phyloP scores from a whole-genome alignment of 495 filamentous ascomycete species.

The Lophium mytilinum region DNA sequence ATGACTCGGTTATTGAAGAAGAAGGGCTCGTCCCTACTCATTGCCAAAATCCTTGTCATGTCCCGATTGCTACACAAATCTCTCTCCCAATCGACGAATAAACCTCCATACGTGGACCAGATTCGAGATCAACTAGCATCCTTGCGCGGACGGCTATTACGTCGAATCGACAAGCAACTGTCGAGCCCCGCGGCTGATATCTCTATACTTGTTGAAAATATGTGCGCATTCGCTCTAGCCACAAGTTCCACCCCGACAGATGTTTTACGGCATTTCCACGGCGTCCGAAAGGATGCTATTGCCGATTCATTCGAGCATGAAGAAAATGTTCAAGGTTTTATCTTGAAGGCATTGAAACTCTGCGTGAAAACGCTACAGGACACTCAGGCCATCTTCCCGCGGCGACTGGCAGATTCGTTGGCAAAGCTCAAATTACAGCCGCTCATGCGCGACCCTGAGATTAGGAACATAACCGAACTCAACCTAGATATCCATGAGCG shows the following conservation, averaged over 20 bases:
- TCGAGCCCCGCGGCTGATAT: conserved; percentile 42
- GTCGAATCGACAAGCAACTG: conserved; percentile 60
- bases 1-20: conserved; percentile 50
- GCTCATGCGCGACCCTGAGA: conserved; percentile 59
- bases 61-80: conserved; percentile 62
- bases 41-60: conserved; percentile 75
- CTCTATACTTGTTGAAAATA: conserved; percentile 54
- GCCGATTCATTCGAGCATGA: conserved; percentile 44
- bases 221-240: conserved; percentile 75
- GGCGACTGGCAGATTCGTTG: conserved; percentile 62
- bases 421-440: conserved; percentile 57
- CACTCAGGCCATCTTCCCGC: conserved; percentile 65
- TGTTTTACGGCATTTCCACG: conserved; percentile 72
- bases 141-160: conserved; percentile 52
- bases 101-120: conserved; percentile 51
- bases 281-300: conserved; percentile 61
- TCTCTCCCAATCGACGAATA: conserved; percentile 44
- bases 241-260: conserved; percentile 77
- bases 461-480: conserved; percentile 58
- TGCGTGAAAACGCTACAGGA: conserved; percentile 71
- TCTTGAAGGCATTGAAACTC: conserved; percentile 53
- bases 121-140: conserved; percentile 53
- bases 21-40: conserved; percentile 53
- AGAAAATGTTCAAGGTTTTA: conserved; percentile 25
- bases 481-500: conserved; percentile 71